A percentile compares a stretch with the other conserved stretches of the same genome.
These are phyloP conservation scores for Mrakia hoshinonis DNA, from an alignment of 768 basidiomycete genomes.

Conservation along the genomic window DNA sequence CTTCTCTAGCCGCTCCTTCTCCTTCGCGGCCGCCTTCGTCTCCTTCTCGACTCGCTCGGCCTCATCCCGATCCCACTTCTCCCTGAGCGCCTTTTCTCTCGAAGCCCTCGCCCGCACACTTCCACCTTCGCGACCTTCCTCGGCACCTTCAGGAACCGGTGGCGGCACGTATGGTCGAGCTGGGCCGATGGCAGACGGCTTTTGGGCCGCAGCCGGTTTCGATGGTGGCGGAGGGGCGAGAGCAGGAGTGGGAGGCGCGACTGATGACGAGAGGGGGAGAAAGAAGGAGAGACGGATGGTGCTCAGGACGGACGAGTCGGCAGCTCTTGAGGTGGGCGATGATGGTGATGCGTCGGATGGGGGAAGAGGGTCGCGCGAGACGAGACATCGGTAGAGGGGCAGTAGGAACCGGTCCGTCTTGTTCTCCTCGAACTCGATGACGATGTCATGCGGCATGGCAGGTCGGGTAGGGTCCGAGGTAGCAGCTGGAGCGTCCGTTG, in stretches of 20 bases:
- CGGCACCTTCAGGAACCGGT: neutral
- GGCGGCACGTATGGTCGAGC: neutral
- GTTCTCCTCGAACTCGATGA: conserved; percentile 32
- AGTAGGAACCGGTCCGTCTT: conserved; percentile 26
- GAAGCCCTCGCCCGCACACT: neutral
- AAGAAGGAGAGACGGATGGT: neutral
- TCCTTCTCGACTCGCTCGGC: neutral
- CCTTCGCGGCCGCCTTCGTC: neutral
- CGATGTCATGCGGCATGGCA: conserved; percentile 25
- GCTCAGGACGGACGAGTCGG: neutral
- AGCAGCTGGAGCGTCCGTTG: neutral
- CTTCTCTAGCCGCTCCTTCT: neutral
- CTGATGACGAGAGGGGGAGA: neutral
- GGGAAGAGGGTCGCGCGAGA: neutral
- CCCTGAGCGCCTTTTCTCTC: neutral
- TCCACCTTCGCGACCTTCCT: neutral
- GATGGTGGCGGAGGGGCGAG: neutral
- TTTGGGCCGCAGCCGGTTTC: neutral
- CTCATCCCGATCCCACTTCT: neutral
- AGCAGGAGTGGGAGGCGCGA: neutral
- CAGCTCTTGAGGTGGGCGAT: neutral
- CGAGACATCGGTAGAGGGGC: conserved; percentile 27
- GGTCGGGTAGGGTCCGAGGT: neutral
- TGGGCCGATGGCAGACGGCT: neutral
- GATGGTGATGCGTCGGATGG: neutral